Conservation (phyloP, 176 grass and related monocot genomes). For the Pharus latifolius region DNA sequence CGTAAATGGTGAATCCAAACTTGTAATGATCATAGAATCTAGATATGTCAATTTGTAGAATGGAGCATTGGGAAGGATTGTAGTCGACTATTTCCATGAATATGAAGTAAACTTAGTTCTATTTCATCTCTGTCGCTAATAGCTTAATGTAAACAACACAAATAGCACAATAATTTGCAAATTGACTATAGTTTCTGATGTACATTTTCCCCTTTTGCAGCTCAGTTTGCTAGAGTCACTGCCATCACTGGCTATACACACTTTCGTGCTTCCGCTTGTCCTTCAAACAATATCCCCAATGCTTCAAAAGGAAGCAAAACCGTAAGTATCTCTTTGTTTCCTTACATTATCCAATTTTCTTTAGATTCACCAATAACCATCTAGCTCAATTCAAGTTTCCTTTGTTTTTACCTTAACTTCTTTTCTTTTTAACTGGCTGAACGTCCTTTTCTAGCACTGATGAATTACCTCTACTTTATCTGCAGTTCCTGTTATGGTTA, state of each 20-base stretch:
- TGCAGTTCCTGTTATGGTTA: background rate
- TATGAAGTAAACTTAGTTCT: background rate
- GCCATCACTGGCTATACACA: conserved; percentile 63
- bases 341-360: background rate
- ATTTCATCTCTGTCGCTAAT: background rate
- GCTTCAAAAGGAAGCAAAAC: conserved; percentile 57
- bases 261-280: conserved; percentile 72
- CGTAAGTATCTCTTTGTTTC: conserved; percentile 35
- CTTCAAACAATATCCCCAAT: conserved; percentile 70
- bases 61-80: background rate
- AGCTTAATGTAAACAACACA: background rate
- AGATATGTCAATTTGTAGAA: background rate
- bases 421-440: conserved; percentile 5
- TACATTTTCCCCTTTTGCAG: conserved; percentile 39
- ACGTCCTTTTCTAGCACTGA: background rate
- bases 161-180: background rate
- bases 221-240: conserved; percentile 68
- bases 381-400: background rate
- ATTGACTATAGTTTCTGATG: background rate
- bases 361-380: background rate
- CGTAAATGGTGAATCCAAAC: conserved; percentile 6
- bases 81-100: background rate
- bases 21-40: background rate
- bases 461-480: background rate
- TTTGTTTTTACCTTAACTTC: conserved; percentile 16